Base-by-base conservation (phyloP, 345 rosid species). In the Cochlearia excelsa region DNA sequence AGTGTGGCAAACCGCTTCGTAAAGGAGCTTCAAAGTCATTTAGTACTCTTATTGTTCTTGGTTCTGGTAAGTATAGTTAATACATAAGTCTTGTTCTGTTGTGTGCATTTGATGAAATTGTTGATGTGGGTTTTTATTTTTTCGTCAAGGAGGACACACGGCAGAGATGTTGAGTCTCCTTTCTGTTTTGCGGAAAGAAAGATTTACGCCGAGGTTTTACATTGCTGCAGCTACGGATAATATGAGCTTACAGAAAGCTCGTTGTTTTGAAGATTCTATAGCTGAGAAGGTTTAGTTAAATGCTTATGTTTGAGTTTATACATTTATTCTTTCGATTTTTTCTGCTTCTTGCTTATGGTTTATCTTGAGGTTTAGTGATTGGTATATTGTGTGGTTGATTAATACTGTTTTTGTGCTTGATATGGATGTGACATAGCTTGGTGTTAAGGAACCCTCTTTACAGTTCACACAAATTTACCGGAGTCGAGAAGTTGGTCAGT, bases 401-500 rank as follows among this genome's bases (percentile, higher is more conserved):
- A 28, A 33, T 41, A 43, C 7, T 57, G 37, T 50, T 55, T 47
- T 42, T 63, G 52, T 53, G 46, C 34, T 69, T 40, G 46, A n/a
- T n/a, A n/a, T n/a, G 57, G 31, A 16, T 54, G n/a, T n/a, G n/a
- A n/a, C 6, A 33, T 76, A 82, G 92, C 61, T 26, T 56, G 82
- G 37, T 31, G 16, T 43, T 28, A 80, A 69, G 65, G 75, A 59
- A 48, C 49, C 23, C 29, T 51, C 79, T 4, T 77, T 74, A n/a
- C 72, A 76, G 75, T 85, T 77, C 61, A 71, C 77, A 81, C 90
- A 82, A 75, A 87, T 89, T 47, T 85, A 84, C 62, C 85, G 95
- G 71, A 93, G 97, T 69, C 78, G 99, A 65, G 97, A 93, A 80
- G 99, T 89, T 61, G 99, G 97, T 51, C 97, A 89, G 61, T 89